Evolutionary conservation across 805 yeast species (phyloP).

Genomic region (Wickerhamomyces chambardii): DNA sequence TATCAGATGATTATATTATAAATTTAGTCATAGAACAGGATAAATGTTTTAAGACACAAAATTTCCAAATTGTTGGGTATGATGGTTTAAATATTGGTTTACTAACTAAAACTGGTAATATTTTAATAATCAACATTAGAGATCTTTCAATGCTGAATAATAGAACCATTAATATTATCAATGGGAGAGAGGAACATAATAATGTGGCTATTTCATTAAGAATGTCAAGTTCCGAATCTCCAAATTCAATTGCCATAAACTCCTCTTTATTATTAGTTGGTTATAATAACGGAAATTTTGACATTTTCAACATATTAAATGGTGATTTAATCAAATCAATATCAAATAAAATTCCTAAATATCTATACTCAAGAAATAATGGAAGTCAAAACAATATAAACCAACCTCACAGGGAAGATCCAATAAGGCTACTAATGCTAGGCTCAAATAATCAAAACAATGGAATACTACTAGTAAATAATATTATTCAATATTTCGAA

Average conservation of each 20-base stretch:
- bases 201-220: too few species aligned
- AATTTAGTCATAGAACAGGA: slow-evolving; percentile 10
- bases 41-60: not conserved
- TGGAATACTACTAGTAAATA: slow-evolving; percentile 11
- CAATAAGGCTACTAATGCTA: slow-evolving; percentile 8
- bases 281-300: slow-evolving; percentile 14
- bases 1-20: too few species aligned
- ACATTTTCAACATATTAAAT: slow-evolving; percentile 12
- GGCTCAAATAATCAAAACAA: slow-evolving; percentile 5
- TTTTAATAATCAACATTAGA: slow-evolving; percentile 11
- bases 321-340: slow-evolving; percentile 11
- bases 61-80: slow-evolving; percentile 12
- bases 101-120: slow-evolving; percentile 3
- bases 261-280: slow-evolving; percentile 13
- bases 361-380: slow-evolving; percentile 4
- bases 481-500: slow-evolving; percentile 14
- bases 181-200: too few species aligned
- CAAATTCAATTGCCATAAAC: slow-evolving; percentile 13
- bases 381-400: too few species aligned
- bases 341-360: slow-evolving; percentile 10
- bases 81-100: slow-evolving; percentile 18
- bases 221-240: too few species aligned
- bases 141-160: not conserved
- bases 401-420: too few species aligned
- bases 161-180: too few species aligned